Evolutionary conservation across 1,139 yeast species (phyloP).

Genomic region (Pichia sp.): DNA sequence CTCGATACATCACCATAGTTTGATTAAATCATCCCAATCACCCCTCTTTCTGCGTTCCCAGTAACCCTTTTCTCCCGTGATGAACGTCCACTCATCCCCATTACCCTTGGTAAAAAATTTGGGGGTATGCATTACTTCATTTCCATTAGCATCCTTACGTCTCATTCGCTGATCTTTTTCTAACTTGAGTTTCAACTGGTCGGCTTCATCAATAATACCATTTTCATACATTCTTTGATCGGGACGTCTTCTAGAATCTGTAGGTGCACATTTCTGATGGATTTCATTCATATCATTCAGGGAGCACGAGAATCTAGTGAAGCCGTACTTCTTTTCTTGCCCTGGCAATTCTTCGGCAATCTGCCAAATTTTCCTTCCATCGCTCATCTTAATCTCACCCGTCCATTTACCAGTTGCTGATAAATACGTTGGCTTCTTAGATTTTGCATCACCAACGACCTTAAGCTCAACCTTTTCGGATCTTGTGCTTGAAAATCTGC

Average conservation of each 20-base stretch:
- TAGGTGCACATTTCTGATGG: constrained; percentile 58
- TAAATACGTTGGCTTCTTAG: constrained; percentile 26
- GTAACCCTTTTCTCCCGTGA: constrained; percentile 59
- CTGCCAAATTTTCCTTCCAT: constrained; percentile 49
- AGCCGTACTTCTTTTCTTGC: constrained; percentile 66
- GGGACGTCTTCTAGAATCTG: constrained; percentile 87
- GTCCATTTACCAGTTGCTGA: constrained; percentile 70
- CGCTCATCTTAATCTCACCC: constrained; percentile 38
- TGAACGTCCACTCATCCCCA: constrained; percentile 50
- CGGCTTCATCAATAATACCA: constrained; percentile 67
- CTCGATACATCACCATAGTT: constrained; percentile 59
- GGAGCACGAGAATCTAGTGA: constrained; percentile 73
- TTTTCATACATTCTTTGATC: constrained; percentile 69
- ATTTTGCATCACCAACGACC: constrained; percentile 34
- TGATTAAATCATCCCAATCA: constrained; percentile 51
- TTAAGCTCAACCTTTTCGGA: constrained; percentile 68
- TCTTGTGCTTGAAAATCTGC: constrained; percentile 86
- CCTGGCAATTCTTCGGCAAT: constrained; percentile 58
- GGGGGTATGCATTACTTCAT: constrained; percentile 44
- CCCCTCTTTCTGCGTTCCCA: constrained; percentile 67
- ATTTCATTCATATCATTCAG: constrained; percentile 70
- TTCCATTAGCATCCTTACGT: constrained; percentile 51
- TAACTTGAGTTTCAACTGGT: constrained; percentile 51
- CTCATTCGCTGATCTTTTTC: constrained; percentile 80
- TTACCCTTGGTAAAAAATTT: constrained; percentile 51